Evolutionary conservation across 129 eudicot species (phyloP).

Genomic region (Heracleum sosnowskyi): DNA sequence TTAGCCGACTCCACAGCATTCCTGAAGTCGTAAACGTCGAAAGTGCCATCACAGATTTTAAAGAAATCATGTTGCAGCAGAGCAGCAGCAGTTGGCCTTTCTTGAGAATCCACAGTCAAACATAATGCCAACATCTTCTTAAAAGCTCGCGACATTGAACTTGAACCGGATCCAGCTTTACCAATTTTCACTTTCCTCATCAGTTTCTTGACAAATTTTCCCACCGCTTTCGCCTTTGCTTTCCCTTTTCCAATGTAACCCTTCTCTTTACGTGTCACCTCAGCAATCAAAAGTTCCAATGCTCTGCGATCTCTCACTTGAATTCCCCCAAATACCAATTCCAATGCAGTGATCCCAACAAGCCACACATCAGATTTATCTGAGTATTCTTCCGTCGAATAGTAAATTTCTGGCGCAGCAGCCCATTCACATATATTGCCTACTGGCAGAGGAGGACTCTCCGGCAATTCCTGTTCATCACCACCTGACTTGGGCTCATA

Average conservation of each 20-base stretch:
- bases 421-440: not conserved
- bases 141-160: not conserved
- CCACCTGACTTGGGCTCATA: not conserved
- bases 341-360: constrained; percentile 7
- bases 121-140: not conserved
- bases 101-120: not conserved
- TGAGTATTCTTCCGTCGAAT: not conserved
- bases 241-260: not conserved
- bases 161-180: not conserved
- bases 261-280: not conserved
- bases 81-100: constrained; percentile 1
- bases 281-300: not conserved
- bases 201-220: not conserved
- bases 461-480: not conserved
- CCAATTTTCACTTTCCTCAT: not conserved
- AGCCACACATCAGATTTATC: constrained; percentile 6
- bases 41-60: not conserved
- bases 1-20: not conserved
- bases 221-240: not conserved
- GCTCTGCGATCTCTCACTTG: not conserved
- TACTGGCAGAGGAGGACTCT: not conserved
- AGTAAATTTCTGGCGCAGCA: constrained; percentile 8
- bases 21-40: not conserved
- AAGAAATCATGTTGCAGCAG: constrained; percentile 5
- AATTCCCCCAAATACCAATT: constrained; percentile 4